These are phyloP conservation scores for Bipolaris bicolor DNA, from an alignment of 2,329 filamentous ascomycete genomes.

Conservation along the genomic window DNA sequence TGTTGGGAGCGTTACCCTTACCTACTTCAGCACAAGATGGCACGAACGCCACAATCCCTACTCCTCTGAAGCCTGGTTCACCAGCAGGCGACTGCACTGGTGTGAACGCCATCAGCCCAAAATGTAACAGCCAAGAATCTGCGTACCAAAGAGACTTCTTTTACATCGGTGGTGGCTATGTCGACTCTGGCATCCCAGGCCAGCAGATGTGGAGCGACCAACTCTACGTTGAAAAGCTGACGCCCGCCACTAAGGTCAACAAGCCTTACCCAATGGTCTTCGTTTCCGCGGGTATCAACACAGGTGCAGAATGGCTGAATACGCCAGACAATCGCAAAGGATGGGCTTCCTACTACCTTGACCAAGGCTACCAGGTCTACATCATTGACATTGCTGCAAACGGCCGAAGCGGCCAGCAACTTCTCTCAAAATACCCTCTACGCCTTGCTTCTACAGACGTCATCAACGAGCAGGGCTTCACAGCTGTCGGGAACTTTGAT, in stretches of 20 bases:
- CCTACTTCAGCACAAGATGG: background rate
- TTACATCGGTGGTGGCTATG: conserved; percentile 35
- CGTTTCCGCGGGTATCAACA: conserved; percentile 28
- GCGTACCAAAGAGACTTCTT: conserved; percentile 30
- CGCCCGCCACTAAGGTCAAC: conserved; percentile 17
- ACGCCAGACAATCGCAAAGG: conserved; percentile 26
- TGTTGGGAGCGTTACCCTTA: conserved; percentile 1
- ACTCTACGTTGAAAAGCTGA: conserved; percentile 32
- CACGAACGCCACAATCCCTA: background rate
- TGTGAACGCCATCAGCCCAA: conserved; percentile 23
- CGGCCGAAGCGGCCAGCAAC: conserved; percentile 15
- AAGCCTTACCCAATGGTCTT: conserved; percentile 32
- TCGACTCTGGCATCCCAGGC: conserved; percentile 27
- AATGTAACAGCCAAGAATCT: conserved; percentile 29
- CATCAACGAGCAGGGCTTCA: conserved; percentile 23
- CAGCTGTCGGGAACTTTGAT: conserved; percentile 18
- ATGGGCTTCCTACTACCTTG: conserved; percentile 28
- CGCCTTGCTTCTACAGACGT: conserved; percentile 21
- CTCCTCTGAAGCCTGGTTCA: background rate
- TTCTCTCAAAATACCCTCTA: conserved; percentile 11
- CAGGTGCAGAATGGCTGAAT: conserved; percentile 26
- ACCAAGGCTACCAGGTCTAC: conserved; percentile 31
- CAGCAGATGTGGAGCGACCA: conserved; percentile 25
- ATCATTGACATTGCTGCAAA: conserved; percentile 25
- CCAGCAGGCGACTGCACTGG: conserved; percentile 19